Evolutionary conservation across 2,329 filamentous ascomycete genomes (phyloP).

Genomic region (Ophioceras dolichostomum): DNA sequence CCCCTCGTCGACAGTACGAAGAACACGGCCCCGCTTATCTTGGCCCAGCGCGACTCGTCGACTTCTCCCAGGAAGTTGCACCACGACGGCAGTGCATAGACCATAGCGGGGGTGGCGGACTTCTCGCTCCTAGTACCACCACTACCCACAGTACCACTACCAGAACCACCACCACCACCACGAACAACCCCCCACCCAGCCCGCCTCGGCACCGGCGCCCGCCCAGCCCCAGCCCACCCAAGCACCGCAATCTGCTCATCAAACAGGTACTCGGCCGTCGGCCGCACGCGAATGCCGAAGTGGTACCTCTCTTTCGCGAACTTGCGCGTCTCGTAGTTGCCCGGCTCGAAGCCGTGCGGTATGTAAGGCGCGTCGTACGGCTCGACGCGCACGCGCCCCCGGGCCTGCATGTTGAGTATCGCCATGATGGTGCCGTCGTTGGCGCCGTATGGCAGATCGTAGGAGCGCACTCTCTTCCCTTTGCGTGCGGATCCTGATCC

Average conservation of each 20-base stretch:
- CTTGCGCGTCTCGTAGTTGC: constrained; percentile 58
- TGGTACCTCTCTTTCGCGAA: constrained; percentile 54
- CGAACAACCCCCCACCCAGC: neutral
- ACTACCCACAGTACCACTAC: too few relatives aligned
- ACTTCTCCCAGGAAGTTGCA: constrained; percentile 52
- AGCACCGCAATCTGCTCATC: constrained; percentile 8
- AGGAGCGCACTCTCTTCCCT: constrained; percentile 17
- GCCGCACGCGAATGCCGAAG: constrained; percentile 48
- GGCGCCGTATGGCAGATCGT: constrained; percentile 38
- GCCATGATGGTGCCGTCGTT: constrained; percentile 56
- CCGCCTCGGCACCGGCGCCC: neutral
- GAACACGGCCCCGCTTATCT: constrained; percentile 48
- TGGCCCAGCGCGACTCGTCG: constrained; percentile 50
- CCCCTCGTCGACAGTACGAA: constrained; percentile 52
- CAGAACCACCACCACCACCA: too few relatives aligned
- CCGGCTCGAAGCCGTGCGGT: constrained; percentile 58
- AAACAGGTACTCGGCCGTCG: constrained; percentile 45
- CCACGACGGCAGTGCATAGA: constrained; percentile 55
- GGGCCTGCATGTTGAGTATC: constrained; percentile 50
- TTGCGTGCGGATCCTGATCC: too few relatives aligned
- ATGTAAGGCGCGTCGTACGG: constrained; percentile 45
- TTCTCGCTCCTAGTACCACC: too few relatives aligned
- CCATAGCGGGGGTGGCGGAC: constrained; percentile 14
- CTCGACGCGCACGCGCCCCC: constrained; percentile 40
- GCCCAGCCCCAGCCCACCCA: neutral